Evolutionary conservation across 73 alveolate species (phyloP).

Genomic region (Symbiodinium pilosum): DNA sequence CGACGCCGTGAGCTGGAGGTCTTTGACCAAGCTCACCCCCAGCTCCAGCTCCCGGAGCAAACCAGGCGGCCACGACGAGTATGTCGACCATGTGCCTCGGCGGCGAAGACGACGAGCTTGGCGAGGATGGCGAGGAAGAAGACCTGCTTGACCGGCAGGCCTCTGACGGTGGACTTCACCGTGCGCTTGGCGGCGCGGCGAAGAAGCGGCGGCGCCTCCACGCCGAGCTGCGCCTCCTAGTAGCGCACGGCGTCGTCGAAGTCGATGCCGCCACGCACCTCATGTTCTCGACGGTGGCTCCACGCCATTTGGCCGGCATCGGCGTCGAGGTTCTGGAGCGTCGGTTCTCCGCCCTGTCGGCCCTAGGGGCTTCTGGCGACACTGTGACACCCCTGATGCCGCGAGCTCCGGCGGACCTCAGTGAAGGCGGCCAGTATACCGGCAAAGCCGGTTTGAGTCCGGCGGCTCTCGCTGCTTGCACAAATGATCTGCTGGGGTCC

Average conservation of each 20-base stretch:
- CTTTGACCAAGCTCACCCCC: neutral
- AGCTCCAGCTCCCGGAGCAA: neutral
- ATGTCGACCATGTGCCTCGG: neutral
- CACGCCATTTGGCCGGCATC: neutral
- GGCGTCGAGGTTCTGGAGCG: too few species aligned
- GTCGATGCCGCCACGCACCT: neutral
- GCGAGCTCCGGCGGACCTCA: too few species aligned
- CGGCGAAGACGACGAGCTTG: neutral
- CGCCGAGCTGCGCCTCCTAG: neutral
- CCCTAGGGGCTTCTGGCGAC: too few species aligned
- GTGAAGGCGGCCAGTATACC: too few species aligned
- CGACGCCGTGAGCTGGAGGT: neutral
- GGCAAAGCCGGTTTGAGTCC: too few species aligned
- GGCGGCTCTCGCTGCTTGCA: too few species aligned
- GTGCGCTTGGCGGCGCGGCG: slow-evolving; percentile 24
- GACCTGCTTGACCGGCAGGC: neutral
- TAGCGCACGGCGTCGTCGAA: neutral
- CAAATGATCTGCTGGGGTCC: too few species aligned
- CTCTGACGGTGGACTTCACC: neutral
- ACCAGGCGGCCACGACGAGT: neutral
- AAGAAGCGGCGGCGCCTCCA: neutral
- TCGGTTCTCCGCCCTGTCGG: too few species aligned
- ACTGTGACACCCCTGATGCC: too few species aligned
- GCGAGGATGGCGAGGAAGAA: neutral
- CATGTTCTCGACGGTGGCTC: neutral